Percentiles rank a stretch among this genome's conserved stretches.
Evolutionary conservation across 2,329 filamentous ascomycete species (phyloP).

Genomic region (Ceratocystis albifundus): DNA sequence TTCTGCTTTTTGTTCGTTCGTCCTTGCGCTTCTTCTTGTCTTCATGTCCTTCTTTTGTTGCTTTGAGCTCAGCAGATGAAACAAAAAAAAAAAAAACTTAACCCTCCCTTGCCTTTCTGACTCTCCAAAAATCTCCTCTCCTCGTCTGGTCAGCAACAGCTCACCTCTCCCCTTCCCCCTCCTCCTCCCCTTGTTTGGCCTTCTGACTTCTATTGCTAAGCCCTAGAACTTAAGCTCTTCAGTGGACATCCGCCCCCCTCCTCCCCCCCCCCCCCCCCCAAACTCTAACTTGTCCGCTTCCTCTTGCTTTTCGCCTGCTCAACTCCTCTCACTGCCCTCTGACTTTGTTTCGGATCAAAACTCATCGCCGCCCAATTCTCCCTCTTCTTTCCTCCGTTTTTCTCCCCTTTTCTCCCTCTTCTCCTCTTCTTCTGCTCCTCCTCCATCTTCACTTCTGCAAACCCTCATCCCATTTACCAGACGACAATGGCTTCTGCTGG

Average conservation of each 20-base stretch:
- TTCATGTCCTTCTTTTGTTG: not conserved
- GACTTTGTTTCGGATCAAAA: too few relatives aligned
- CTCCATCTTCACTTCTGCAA: not conserved
- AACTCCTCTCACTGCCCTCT: too few relatives aligned
- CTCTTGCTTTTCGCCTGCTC: not conserved
- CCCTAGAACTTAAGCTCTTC: too few relatives aligned
- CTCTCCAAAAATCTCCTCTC: too few relatives aligned
- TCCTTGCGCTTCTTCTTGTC: not conserved
- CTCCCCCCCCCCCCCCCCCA: too few relatives aligned
- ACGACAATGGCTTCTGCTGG: constrained; percentile 30
- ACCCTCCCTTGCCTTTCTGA: too few relatives aligned
- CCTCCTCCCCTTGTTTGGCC: too few relatives aligned
- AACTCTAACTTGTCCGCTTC: not conserved
- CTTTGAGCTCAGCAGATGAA: not conserved
- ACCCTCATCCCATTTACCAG: constrained; percentile 1
- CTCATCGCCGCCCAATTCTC: too few relatives aligned
- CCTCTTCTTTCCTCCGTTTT: not conserved
- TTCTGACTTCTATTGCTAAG: too few relatives aligned
- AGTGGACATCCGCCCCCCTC: not conserved
- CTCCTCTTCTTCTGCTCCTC: not conserved
- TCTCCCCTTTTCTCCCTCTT: not conserved
- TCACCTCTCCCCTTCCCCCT: too few relatives aligned
- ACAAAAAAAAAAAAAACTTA: too few relatives aligned
- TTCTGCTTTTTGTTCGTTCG: not conserved
- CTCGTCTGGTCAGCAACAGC: too few relatives aligned